Evolutionary conservation across 345 rosid genomes (phyloP), one percentile per base, ranked within the genome.

Genomic region (Noccaea bulbosa): DNA sequence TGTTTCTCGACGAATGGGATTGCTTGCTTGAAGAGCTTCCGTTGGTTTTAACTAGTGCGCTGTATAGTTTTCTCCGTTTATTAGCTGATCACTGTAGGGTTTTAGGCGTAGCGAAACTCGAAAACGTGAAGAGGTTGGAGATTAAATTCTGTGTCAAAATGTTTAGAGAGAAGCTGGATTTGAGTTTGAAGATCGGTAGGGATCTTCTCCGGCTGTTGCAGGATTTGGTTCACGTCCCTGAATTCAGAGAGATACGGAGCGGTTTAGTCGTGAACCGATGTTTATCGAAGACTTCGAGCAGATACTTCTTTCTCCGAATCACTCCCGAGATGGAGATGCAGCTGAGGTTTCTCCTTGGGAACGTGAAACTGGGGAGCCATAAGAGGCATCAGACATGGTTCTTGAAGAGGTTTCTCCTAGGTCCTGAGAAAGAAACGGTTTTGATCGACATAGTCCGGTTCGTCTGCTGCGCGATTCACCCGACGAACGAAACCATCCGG

Each of bases 321-420:
- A 77, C 79, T 74, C 91, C 85, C 1, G 89, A 85, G 80, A 83
- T 87, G 87, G 96, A 93, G 80, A 78, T 51, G 4, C 93, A 89
- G 0, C 70, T 91, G 80, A 79, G 86, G 65, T 93, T 93, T 75
- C 67, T 93, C 40, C 94, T 93, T 32, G 84, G 77, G 1, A 77
- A 85, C 64, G 97, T 91, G 80, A 86, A 84, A 76, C 69, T 91
- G 0, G 94, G 98, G 69, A 79, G 73, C 62, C 97, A 91, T 40
- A 89, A 80, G 76, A 76, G 96, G 27, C 85, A 89, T 61, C 91
- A 91, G 61, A 51, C 65, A 12, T 91, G 97, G 97, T 93, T 93
- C 81, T 73, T 78, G 37, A 85, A 78, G 79, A 90, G 84, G 77
- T 87, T 83, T 69, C 76, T 89, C 49, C 47, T 41, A 8, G 77